A percentile compares a stretch with the other conserved stretches of the same genome.
Evolutionary conservation across 192 early-diverging fungal species (phyloP).

Genomic region (Linnemannia elongata): DNA sequence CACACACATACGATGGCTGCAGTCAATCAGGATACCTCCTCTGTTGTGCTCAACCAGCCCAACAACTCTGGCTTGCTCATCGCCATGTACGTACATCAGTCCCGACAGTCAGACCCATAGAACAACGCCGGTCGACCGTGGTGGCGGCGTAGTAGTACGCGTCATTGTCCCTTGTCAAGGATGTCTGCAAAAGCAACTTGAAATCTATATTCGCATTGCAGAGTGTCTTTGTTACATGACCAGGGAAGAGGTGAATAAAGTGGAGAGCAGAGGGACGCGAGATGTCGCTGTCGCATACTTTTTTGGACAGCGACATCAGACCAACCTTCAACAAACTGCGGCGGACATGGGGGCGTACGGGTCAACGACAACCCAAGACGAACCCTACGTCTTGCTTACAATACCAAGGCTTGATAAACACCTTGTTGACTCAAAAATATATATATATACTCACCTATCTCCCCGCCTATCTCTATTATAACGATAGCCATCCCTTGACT

Average conservation of each 20-base stretch:
- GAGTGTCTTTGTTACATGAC: background rate
- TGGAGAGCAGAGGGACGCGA: background rate
- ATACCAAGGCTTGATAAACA: no score
- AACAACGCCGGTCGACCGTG: background rate
- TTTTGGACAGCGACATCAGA: background rate
- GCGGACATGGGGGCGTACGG: background rate
- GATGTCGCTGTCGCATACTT: background rate
- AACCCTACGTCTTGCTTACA: background rate
- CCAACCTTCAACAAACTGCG: background rate
- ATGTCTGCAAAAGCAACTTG: background rate
- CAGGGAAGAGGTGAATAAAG: background rate
- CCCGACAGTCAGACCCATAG: background rate
- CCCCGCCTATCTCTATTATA: no score
- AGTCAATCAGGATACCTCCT: constrained; percentile 44
- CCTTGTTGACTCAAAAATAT: background rate
- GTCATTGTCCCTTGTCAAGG: background rate
- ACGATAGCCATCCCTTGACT: constrained; percentile 85
- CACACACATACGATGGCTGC: constrained; percentile 25
- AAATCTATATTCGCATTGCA: background rate
- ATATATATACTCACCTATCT: background rate
- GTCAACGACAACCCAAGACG: background rate
- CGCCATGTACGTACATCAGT: constrained; percentile 54
- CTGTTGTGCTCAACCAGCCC: constrained; percentile 65
- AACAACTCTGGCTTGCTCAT: constrained; percentile 70
- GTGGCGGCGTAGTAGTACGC: background rate